phyloP scores from a whole-genome alignment of 169 alveolate genomes.

The Plasmodium vinckei region DNA sequence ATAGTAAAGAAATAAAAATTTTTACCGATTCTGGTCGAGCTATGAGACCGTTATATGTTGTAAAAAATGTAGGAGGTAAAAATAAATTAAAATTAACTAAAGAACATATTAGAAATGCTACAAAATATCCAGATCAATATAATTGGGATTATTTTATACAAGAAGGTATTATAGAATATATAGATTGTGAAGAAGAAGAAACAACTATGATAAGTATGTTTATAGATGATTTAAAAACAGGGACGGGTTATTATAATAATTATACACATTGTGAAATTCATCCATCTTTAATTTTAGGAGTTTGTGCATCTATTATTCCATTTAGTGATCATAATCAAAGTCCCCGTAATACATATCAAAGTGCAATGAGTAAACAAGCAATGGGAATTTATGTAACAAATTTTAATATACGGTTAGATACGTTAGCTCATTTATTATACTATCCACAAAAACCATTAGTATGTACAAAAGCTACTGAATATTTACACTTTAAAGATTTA shows the following conservation, averaged over 20 bases:
- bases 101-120: constrained; percentile 83
- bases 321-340: constrained; percentile 99
- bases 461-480: constrained; percentile 98
- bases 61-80: constrained; percentile 87
- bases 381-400: constrained; percentile 99
- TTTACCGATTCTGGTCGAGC: constrained; percentile 99
- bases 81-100: constrained; percentile 89
- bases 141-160: constrained; percentile 92
- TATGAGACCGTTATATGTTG: constrained; percentile 98
- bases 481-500: constrained; percentile 97
- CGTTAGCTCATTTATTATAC: constrained; percentile 97
- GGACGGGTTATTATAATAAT: constrained; percentile 90
- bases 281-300: constrained; percentile 99
- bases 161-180: constrained; percentile 97
- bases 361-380: constrained; percentile 99
- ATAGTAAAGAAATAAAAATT: constrained; percentile 94
- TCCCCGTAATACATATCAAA: constrained; percentile 98
- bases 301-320: constrained; percentile 99
- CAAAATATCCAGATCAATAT: constrained; percentile 57
- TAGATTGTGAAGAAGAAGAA: constrained; percentile 99
- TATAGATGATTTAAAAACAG: constrained; percentile 91
- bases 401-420: constrained; percentile 98
- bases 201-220: constrained; percentile 99
- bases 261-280: constrained; percentile 99
- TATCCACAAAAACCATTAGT: constrained; percentile 99